phyloP scores from a whole-genome alignment of 2,329 filamentous ascomycete genomes.

The Plenodomus biglobosus region DNA sequence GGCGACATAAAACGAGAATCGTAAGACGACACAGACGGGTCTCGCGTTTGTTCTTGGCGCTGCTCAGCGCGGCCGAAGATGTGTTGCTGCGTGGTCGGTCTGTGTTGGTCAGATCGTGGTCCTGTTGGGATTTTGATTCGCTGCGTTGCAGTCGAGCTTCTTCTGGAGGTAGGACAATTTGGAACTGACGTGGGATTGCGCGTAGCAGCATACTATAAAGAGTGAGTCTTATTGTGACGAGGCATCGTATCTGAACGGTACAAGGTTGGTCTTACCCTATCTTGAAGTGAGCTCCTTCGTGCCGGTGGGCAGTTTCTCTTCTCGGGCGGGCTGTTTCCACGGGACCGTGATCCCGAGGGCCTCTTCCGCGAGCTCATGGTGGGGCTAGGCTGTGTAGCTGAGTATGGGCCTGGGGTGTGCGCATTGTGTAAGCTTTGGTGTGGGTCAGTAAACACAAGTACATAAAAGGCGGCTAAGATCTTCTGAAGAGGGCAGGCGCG shows the following conservation, averaged over 20 bases:
- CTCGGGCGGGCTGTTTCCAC: constrained; percentile 22
- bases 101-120: constrained; percentile 15
- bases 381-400: neutral
- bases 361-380: constrained; percentile 21
- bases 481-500: neutral
- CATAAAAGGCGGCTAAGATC: neutral
- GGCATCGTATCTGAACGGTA: neutral
- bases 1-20: constrained; percentile 4
- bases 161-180: constrained; percentile 12
- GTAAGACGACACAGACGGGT: neutral
- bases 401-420: neutral
- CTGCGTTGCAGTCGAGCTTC: constrained; percentile 11
- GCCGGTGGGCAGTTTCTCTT: constrained; percentile 14
- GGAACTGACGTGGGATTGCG: neutral
- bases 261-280: constrained; percentile 10
- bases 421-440: neutral
- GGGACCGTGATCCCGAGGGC: constrained; percentile 11
- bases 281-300: constrained; percentile 1
- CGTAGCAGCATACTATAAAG: constrained; percentile 11
- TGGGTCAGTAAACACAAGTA: neutral
- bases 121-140: constrained; percentile 3
- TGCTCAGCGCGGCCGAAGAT: neutral
- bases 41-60: neutral
- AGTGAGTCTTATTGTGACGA: neutral
- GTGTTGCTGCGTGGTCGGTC: neutral